Conservation (phyloP, 352 stramenopile genomes). For the Phytophthora quininea region DNA sequence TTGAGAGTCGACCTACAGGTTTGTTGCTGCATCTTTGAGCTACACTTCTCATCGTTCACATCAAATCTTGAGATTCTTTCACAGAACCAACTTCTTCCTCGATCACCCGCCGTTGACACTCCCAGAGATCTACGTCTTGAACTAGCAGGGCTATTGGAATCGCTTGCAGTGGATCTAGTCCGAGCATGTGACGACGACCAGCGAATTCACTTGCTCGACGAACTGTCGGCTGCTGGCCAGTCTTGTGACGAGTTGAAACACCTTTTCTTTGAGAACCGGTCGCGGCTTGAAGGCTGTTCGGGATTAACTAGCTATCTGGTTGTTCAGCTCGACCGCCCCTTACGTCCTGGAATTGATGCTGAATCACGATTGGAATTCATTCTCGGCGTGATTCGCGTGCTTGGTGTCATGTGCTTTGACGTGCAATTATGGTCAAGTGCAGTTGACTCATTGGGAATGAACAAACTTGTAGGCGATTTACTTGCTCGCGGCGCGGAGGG, state of each 20-base stretch:
- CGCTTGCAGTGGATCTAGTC: conserved; percentile 41
- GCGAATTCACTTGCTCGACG: conserved; percentile 43
- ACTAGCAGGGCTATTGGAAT: conserved; percentile 38
- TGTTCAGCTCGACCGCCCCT: conserved; percentile 32
- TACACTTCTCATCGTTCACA: background rate
- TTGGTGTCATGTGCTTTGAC: conserved; percentile 35
- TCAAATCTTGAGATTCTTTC: background rate
- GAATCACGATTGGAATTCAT: conserved; percentile 20
- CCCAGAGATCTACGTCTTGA: conserved; percentile 27
- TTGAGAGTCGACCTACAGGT: conserved; percentile 57
- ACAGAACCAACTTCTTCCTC: conserved; percentile 33
- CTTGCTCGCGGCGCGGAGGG: conserved; percentile 22
- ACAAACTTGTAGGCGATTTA: conserved; percentile 23
- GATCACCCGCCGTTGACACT: conserved; percentile 3
- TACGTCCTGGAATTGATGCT: conserved; percentile 3
- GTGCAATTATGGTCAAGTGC: conserved; percentile 25
- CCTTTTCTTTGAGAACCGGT: conserved; percentile 63
- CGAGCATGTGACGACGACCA: conserved; percentile 14
- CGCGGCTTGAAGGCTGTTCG: conserved; percentile 23
- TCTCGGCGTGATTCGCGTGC: conserved; percentile 17
- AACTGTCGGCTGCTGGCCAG: conserved; percentile 47
- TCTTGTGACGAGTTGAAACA: conserved; percentile 41
- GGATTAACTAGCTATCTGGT: conserved; percentile 40
- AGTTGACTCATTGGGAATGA: conserved; percentile 17
- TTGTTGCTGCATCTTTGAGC: background rate